Percentiles rank a stretch among this genome's conserved stretches.
phyloP scores from a whole-genome alignment of 148 eudicot genomes.

The Bassia scoparia region DNA sequence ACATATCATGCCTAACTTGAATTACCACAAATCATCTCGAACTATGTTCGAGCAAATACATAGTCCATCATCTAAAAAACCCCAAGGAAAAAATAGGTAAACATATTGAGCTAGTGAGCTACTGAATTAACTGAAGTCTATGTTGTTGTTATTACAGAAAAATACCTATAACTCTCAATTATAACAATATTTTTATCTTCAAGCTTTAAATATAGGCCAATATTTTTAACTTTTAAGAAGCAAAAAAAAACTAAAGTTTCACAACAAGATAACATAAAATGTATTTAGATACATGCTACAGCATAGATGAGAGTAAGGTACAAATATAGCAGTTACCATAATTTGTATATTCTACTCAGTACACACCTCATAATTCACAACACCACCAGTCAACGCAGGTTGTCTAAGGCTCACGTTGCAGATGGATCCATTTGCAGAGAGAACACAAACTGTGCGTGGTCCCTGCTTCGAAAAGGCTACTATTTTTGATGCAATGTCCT shows the following conservation, averaged over 20 bases:
- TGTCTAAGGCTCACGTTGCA: slow-evolving; percentile 72
- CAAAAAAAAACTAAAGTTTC: neutral
- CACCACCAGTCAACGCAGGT: slow-evolving; percentile 55
- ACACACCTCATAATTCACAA: slow-evolving; percentile 62
- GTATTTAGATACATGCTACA: neutral
- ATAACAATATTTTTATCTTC: neutral
- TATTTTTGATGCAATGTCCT: slow-evolving; percentile 73
- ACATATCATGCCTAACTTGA: neutral
- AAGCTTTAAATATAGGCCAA: neutral
- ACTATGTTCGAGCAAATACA: neutral
- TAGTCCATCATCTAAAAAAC: neutral
- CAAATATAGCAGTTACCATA: neutral
- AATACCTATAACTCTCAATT: neutral
- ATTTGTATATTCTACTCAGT: neutral
- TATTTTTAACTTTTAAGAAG: neutral
- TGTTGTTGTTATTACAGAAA: neutral
- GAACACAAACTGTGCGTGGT: slow-evolving; percentile 63
- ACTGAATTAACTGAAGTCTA: slow-evolving; percentile 9
- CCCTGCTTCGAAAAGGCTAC: slow-evolving; percentile 72
- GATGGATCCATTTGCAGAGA: slow-evolving; percentile 76
- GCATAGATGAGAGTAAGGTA: neutral
- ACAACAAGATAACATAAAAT: neutral
- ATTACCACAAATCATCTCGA: neutral
- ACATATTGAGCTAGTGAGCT: too few relatives aligned
- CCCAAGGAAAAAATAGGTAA: neutral